phyloP scores from a whole-genome alignment of 495 filamentous ascomycete species.

The Bacidia gigantensis region DNA sequence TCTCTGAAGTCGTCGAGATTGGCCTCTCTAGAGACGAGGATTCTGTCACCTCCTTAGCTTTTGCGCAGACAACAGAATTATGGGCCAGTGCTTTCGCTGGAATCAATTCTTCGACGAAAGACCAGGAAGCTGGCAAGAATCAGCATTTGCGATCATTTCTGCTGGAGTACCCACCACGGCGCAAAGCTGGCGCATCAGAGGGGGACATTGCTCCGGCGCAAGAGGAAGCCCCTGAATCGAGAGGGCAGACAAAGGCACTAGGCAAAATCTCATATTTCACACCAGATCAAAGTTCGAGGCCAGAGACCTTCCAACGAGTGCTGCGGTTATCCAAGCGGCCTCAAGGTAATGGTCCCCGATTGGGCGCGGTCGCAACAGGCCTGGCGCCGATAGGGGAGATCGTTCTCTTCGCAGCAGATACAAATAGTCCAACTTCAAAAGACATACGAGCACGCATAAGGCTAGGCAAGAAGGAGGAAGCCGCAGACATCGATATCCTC shows the following conservation, averaged over 20 bases:
- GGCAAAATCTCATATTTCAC: conserved; percentile 46
- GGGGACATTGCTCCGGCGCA: conserved; percentile 7
- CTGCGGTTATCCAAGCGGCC: conserved; percentile 40
- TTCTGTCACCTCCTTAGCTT: conserved; percentile 71
- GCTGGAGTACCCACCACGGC: conserved; percentile 35
- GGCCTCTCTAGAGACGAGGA: conserved; percentile 81
- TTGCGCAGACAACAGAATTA: conserved; percentile 40
- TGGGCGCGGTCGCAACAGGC: conserved; percentile 64
- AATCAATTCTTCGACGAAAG: conserved; percentile 66
- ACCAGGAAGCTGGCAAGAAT: conserved; percentile 65
- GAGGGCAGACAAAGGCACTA: conserved; percentile 22
- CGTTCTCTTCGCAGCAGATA: conserved; percentile 59
- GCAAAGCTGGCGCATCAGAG: conserved; percentile 23
- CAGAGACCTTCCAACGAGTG: conserved; percentile 67
- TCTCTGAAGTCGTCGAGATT: conserved; percentile 56
- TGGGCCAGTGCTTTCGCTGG: conserved; percentile 60
- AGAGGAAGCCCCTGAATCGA: conserved; percentile 14
- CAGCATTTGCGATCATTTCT: conserved; percentile 75
- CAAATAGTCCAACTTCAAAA: conserved; percentile 36
- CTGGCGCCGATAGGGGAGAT: conserved; percentile 61
- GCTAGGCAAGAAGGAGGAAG: conserved; percentile 50
- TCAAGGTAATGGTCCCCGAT: conserved; percentile 30
- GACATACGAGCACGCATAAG: conserved; percentile 54
- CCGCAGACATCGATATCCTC: conserved; percentile 67
- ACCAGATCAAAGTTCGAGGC: conserved; percentile 32